Evolutionary conservation across 1,284 basidiomycete species (phyloP).

Genomic region (Trichosporon sp.): DNA sequence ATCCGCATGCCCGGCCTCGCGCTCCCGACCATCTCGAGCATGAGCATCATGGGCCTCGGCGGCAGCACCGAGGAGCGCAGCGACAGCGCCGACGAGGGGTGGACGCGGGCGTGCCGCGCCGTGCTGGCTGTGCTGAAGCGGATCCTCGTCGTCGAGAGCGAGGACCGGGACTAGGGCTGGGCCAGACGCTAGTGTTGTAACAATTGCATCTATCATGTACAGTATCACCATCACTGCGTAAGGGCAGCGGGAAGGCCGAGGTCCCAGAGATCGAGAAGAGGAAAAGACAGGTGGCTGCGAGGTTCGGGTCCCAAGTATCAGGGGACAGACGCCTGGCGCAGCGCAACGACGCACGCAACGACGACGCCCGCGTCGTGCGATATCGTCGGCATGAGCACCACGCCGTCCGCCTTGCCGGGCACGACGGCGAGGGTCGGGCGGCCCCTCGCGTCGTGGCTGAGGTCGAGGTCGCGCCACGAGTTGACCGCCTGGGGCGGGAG

Average conservation of each 20-base stretch:
- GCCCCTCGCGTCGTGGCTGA: conserved; percentile 26
- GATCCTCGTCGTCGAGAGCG: conserved; percentile 47
- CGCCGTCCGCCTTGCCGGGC: conserved; percentile 15
- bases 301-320: not conserved
- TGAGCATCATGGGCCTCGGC: conserved; percentile 46
- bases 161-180: conserved; percentile 19
- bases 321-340: not conserved
- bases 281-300: not conserved
- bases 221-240: not conserved
- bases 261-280: not conserved
- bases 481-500: conserved; percentile 62
- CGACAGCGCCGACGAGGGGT: conserved; percentile 66
- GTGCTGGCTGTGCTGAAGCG: conserved; percentile 82
- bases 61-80: conserved; percentile 9
- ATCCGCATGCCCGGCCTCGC: conserved; percentile 69
- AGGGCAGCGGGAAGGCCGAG: not conserved
- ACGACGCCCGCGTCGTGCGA: conserved; percentile 83
- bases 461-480: conserved; percentile 66
- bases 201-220: not conserved
- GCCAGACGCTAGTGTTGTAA: not conserved
- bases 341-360: conserved; percentile 64
- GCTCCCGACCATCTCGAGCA: conserved; percentile 52
- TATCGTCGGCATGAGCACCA: conserved; percentile 61
- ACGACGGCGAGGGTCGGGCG: conserved; percentile 23
- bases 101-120: conserved; percentile 89